Conservation (phyloP, 805 yeast species). For the Hanseniaspora nectarophila region DNA sequence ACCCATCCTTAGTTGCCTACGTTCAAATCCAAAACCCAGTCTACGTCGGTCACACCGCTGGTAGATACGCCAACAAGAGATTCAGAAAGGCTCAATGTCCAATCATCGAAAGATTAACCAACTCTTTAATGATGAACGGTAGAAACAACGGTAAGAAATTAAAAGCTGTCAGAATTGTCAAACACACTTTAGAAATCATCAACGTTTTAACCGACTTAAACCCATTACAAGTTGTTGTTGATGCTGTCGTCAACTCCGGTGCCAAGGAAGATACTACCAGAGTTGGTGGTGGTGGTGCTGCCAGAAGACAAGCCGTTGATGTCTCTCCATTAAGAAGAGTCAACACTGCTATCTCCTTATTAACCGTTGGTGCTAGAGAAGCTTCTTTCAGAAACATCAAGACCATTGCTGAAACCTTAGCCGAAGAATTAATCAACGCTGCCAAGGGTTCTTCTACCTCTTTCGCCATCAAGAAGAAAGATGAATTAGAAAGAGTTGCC, state of each 20-base stretch:
- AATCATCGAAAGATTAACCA: conserved; percentile 96
- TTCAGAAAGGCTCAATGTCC: conserved; percentile 99
- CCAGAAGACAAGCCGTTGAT: conserved; percentile 99
- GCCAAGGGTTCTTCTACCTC: conserved; percentile 99
- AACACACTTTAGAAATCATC: conserved; percentile 98
- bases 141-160: conserved; percentile 99
- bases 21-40: conserved; percentile 95
- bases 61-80: conserved; percentile 98
- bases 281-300: conserved; percentile 99
- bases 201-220: conserved; percentile 94
- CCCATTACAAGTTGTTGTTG: conserved; percentile 99
- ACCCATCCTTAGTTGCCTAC: conserved; percentile 96
- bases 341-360: conserved; percentile 95
- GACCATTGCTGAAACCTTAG: conserved; percentile 99
- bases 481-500: conserved; percentile 99
- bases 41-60: conserved; percentile 97
- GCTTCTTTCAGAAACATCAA: conserved; percentile 99
- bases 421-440: conserved; percentile 99
- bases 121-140: conserved; percentile 99
- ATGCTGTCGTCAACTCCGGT: conserved; percentile 99
- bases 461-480: conserved; percentile 99
- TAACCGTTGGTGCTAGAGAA: conserved; percentile 99
- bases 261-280: conserved; percentile 99
- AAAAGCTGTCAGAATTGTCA: conserved; percentile 98
- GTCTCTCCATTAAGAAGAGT: conserved; percentile 99